Conservation (phyloP, 257 asterid genomes). For the Forsythia viridissima region DNA sequence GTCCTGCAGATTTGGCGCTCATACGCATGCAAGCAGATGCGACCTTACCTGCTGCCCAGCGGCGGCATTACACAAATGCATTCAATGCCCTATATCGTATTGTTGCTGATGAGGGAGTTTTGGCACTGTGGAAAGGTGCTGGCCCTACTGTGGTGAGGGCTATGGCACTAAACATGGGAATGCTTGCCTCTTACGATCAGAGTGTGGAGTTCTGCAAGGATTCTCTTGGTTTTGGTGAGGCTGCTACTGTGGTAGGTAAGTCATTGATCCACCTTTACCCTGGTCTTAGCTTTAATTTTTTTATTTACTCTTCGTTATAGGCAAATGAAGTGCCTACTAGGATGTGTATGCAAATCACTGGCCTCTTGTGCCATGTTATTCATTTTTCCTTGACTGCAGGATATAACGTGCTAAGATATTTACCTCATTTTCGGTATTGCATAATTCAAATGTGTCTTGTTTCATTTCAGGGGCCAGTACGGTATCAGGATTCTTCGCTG, state of each 20-base stretch:
- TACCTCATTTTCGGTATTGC: not conserved
- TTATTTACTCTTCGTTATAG: not conserved
- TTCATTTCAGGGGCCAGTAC: slow-evolving; percentile 70
- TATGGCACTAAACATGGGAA: slow-evolving; percentile 98
- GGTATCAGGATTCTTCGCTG: slow-evolving; percentile 88
- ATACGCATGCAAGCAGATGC: slow-evolving; percentile 99
- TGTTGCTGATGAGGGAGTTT: slow-evolving; percentile 72
- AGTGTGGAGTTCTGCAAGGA: slow-evolving; percentile 78
- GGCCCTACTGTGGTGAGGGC: slow-evolving; percentile 99
- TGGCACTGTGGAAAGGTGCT: slow-evolving; percentile 99
- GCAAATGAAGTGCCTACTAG: not conserved
- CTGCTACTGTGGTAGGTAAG: slow-evolving; percentile 76
- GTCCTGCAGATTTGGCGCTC: slow-evolving; percentile 95
- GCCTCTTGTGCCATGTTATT: not conserved
- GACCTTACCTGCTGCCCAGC: slow-evolving; percentile 74
- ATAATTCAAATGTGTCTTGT: not conserved
- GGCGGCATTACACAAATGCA: slow-evolving; percentile 88
- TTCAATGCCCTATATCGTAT: slow-evolving; percentile 84
- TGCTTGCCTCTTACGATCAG: slow-evolving; percentile 98
- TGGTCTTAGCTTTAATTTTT: not conserved
- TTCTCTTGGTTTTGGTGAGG: slow-evolving; percentile 71
- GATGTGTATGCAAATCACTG: not conserved
- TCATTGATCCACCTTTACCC: not conserved
- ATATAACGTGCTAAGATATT: not conserved
- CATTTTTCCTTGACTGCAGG: not conserved